Evolutionary conservation across 139 green algal genomes (phyloP).

Genomic region (Prasinococcaceae sp.): DNA sequence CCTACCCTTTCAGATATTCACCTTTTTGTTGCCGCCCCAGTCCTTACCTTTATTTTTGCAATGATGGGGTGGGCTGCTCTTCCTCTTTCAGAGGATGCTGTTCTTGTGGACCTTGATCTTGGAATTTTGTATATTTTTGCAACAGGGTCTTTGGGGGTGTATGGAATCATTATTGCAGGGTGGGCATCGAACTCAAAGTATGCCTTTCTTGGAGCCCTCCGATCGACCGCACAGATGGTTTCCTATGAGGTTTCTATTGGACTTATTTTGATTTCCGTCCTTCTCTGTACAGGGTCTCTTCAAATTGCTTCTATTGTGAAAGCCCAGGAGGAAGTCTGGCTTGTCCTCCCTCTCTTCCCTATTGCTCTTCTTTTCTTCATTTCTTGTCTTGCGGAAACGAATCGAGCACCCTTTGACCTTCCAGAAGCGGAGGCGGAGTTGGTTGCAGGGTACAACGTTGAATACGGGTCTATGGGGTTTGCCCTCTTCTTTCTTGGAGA

Average conservation of each 20-base stretch:
- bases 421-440: conserved; percentile 48
- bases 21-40: too few relatives aligned
- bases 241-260: conserved; percentile 53
- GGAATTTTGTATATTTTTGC: conserved; percentile 49
- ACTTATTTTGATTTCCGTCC: conserved; percentile 47
- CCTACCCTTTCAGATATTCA: too few relatives aligned
- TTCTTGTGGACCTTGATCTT: conserved; percentile 42
- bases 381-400: conserved; percentile 53
- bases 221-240: conserved; percentile 56
- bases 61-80: too few relatives aligned
- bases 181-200: conserved; percentile 63
- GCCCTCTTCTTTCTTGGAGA: conserved; percentile 53
- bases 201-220: conserved; percentile 47
- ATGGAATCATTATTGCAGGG: conserved; percentile 54
- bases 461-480: conserved; percentile 54
- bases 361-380: conserved; percentile 50
- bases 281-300: conserved; percentile 39
- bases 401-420: conserved; percentile 58
- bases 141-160: conserved; percentile 50
- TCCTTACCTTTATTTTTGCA: too few relatives aligned
- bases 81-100: too few relatives aligned
- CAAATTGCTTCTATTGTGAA: conserved; percentile 39
- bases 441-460: conserved; percentile 53
- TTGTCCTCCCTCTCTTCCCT: conserved; percentile 38
- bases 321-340: conserved; percentile 40